Evolutionary conservation across 2,329 filamentous ascomycete genomes (phyloP).

Genomic region (Clonostachys solani): DNA sequence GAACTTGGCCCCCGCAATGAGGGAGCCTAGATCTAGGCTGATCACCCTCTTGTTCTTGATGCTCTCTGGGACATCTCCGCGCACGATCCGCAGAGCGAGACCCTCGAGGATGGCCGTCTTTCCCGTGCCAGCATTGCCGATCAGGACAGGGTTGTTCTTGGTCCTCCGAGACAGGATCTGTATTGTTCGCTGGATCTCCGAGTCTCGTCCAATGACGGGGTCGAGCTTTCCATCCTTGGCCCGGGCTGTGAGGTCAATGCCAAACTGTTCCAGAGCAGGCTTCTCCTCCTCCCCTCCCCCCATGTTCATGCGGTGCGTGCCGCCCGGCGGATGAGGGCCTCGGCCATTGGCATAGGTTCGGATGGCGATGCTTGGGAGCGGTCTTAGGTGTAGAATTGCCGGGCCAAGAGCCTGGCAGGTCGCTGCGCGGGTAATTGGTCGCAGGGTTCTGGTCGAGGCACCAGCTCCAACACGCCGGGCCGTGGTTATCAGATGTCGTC

Average conservation of each 20-base stretch:
- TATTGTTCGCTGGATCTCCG: conserved; percentile 90
- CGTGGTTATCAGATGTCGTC: conserved; percentile 30
- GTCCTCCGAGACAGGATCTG: conserved; percentile 89
- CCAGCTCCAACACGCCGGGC: conserved; percentile 28
- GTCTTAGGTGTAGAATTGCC: conserved; percentile 9
- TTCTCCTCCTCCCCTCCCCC: conserved; percentile 71
- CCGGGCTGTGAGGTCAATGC: conserved; percentile 80
- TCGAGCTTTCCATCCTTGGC: conserved; percentile 89
- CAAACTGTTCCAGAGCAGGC: conserved; percentile 84
- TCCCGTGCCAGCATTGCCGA: conserved; percentile 84
- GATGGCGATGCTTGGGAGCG: conserved; percentile 32
- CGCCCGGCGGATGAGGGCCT: conserved; percentile 76
- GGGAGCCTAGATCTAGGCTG: conserved; percentile 79
- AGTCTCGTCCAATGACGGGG: conserved; percentile 89
- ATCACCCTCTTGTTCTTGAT: conserved; percentile 93
- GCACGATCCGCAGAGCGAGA: conserved; percentile 82
- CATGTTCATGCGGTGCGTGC: conserved; percentile 91
- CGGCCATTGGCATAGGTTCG: conserved; percentile 65
- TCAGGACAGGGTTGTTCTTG: conserved; percentile 95
- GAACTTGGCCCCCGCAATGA: conserved; percentile 95
- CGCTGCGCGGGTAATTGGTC: conserved; percentile 10
- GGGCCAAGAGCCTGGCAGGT: conserved; percentile 7
- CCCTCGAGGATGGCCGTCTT: conserved; percentile 95
- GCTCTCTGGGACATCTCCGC: conserved; percentile 90
- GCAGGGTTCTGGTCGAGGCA: conserved; percentile 17